Base-by-base conservation (phyloP, 768 basidiomycete genomes). In the Pleurotus ostreatus region DNA sequence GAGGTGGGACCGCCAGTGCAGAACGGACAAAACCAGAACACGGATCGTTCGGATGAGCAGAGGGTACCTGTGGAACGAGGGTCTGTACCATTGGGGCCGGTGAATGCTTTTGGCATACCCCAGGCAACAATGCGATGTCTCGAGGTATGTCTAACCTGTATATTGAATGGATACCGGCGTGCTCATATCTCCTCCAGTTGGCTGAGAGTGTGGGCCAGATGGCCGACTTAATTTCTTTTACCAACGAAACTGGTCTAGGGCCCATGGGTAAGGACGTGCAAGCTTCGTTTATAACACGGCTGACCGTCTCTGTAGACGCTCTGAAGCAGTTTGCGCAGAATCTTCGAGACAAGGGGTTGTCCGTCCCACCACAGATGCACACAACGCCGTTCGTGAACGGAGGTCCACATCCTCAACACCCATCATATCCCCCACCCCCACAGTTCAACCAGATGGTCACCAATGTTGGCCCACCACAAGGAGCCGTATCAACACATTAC, bases 81-180 rank as follows among this genome's bases (percentile, higher is more conserved):
- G 30, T 75, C 75, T n/a, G 81, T 92, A 61, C 91, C 92, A 11
- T 82, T 83, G 4, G 90, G 92, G 63, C 91, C 91, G 7, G 88
- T 93, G 51, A 92, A 92, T 64, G 88, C 88, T 18, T 93, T 92
- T 70, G 91, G 91, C 4, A 90, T 93, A 53, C 89, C 91, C 5
- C 89, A 92, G 65, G 89, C 89, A 2, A 91, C 91, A 15, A 92
- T 92, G 92, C 78, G 91, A 54, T 92, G 89, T 78, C 73, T 93
- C 37, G 91, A 93, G 79, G 87, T 88, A 56, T 55, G 78, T 66
- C 48, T 34, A 12, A 37, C 34, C 30, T 59, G 20, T 20, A 15
- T 49, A 43, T 23, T 54, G n/a, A 22, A 22, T 9, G 30, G 30
- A 34, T 34, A 4, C 22, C 23, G 5, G 38, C 9, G 20, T 38